Conservation (phyloP, 2,329 filamentous ascomycete species). For the Aspergillus sp. region DNA sequence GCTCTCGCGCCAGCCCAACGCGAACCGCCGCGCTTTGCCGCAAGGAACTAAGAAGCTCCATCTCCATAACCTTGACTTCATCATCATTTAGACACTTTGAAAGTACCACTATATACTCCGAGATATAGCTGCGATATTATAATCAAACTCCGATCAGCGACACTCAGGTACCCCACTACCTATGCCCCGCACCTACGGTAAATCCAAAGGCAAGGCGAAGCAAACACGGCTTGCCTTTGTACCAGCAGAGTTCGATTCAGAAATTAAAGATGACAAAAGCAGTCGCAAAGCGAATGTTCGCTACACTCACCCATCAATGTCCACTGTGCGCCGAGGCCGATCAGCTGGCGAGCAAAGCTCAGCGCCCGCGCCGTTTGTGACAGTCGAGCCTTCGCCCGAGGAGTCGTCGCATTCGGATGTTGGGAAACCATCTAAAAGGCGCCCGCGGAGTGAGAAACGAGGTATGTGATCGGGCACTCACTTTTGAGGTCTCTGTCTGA, state of each 20-base stretch:
- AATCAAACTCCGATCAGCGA: background rate
- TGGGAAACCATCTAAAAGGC: constrained; percentile 4
- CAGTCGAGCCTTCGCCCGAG: constrained; percentile 4
- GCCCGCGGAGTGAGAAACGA: constrained; percentile 10
- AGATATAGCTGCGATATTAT: background rate
- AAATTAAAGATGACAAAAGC: constrained; percentile 26
- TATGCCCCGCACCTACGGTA: constrained; percentile 39
- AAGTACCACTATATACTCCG: background rate
- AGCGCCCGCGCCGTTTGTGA: constrained; percentile 16
- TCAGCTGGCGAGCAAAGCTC: constrained; percentile 14
- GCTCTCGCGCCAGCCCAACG: constrained; percentile 26
- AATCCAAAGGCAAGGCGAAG: constrained; percentile 40
- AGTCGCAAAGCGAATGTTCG: constrained; percentile 39
- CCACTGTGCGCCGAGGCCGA: constrained; percentile 19
- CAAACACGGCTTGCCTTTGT: constrained; percentile 52
- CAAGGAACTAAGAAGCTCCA: background rate
- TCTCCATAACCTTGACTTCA: background rate
- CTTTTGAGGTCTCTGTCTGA: background rate
- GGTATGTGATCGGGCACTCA: background rate
- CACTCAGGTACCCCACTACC: constrained; percentile 4
- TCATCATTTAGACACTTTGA: background rate
- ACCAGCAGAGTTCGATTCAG: constrained; percentile 36
- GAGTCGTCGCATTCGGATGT: constrained; percentile 1
- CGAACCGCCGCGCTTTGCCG: constrained; percentile 21
- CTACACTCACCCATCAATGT: constrained; percentile 36